These are phyloP conservation scores for Lavandula angustifolia DNA, from an alignment of 257 asterid species.

Conservation along the genomic window DNA sequence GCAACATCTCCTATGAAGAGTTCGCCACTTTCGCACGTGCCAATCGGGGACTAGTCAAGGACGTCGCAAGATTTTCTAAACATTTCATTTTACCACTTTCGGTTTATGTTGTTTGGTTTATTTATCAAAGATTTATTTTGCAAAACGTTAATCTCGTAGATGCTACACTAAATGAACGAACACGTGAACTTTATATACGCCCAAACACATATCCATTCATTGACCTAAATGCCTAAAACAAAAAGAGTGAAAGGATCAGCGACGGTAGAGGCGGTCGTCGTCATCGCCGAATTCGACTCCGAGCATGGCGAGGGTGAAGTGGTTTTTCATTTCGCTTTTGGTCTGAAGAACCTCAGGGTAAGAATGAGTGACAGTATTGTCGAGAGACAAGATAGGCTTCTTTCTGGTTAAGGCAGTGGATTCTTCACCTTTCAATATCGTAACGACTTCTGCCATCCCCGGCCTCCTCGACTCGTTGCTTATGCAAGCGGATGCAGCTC, in stretches of 20 bases:
- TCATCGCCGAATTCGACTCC: conserved; percentile 82
- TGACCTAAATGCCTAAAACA: conserved; percentile 29
- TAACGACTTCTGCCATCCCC: conserved; percentile 55
- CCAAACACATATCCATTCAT: no score
- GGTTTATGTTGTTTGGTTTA: no score
- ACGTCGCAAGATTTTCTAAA: conserved; percentile 48
- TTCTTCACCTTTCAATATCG: conserved; percentile 56
- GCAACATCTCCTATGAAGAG: conserved; percentile 46
- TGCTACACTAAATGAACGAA: no score
- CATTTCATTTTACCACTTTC: no score
- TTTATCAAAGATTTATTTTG: no score
- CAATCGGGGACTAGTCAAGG: conserved; percentile 43
- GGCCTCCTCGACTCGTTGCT: conserved; percentile 63
- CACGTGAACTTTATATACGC: no score
- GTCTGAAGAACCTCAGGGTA: conserved; percentile 52
- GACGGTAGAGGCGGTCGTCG: conserved; percentile 51
- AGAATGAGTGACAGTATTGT: conserved; percentile 34
- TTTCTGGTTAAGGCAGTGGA: conserved; percentile 34
- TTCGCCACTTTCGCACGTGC: conserved; percentile 38
- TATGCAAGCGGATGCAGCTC: conserved; percentile 72
- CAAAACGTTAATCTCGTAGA: no score
- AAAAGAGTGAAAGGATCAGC: conserved; percentile 39
- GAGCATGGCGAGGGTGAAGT: conserved; percentile 88
- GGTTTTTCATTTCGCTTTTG: conserved; percentile 74
- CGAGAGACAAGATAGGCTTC: conserved; percentile 40